Conservation (phyloP, 83 land plant species). For the Larix sibirica region DNA sequence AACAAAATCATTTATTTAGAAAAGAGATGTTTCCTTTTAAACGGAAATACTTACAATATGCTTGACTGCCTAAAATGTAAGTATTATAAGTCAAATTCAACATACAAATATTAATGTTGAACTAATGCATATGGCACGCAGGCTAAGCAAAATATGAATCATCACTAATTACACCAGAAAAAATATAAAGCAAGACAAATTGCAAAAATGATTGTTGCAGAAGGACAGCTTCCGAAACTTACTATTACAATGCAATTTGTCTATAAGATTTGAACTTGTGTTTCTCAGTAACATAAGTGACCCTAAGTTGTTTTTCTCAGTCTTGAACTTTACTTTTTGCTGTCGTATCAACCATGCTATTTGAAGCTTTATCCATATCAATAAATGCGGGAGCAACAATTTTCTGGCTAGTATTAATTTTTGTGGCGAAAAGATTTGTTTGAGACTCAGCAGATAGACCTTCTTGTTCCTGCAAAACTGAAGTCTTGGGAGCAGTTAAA, state of each 20-base stretch:
- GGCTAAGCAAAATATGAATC: not conserved
- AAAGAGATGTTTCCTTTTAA: no score
- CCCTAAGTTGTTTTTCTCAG: not conserved
- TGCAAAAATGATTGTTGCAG: not conserved
- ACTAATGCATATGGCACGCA: not conserved
- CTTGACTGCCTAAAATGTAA: no score
- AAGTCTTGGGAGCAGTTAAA: not conserved
- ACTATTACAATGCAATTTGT: not conserved
- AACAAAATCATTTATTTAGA: no score
- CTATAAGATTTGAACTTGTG: not conserved
- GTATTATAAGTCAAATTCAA: no score
- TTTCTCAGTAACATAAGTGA: not conserved
- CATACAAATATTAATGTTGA: no score
- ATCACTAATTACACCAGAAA: not conserved
- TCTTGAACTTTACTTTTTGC: not conserved
- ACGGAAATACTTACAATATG: no score
- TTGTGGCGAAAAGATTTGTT: not conserved
- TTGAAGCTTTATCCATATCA: not conserved
- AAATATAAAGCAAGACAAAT: not conserved
- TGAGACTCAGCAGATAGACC: slow-evolving; percentile 1
- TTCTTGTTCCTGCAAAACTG: not conserved
- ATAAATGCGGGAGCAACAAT: not conserved
- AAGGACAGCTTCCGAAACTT: not conserved
- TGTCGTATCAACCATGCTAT: not conserved
- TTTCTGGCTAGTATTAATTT: slow-evolving; percentile 3